These are phyloP conservation scores for Ceriops decandra DNA, from an alignment of 345 rosid genomes.

Conservation along the genomic window DNA sequence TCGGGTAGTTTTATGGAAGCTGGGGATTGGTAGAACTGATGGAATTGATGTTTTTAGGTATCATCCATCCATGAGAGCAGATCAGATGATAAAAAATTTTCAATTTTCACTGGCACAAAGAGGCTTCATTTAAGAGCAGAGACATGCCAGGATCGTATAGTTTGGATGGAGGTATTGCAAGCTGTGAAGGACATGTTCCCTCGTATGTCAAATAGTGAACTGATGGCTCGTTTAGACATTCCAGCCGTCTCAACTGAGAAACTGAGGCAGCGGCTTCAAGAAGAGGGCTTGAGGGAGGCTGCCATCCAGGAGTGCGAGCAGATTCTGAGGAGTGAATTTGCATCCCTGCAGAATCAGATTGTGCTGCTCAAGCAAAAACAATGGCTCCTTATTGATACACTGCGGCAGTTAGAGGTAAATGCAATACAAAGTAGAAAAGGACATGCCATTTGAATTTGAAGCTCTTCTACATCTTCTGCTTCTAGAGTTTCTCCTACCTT, in stretches of 20 bases:
- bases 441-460: slow-evolving; percentile 10
- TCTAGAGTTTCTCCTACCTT: slow-evolving; percentile 1
- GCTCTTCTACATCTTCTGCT: slow-evolving; percentile 1
- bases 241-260: slow-evolving; percentile 61
- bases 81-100: slow-evolving; percentile 68
- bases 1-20: not conserved
- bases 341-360: slow-evolving; percentile 52
- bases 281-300: slow-evolving; percentile 58
- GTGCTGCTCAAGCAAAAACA: slow-evolving; percentile 63
- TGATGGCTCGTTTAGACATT: slow-evolving; percentile 48
- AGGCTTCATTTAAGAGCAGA: slow-evolving; percentile 69
- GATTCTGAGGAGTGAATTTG: slow-evolving; percentile 62
- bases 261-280: slow-evolving; percentile 55
- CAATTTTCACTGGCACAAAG: slow-evolving; percentile 72
- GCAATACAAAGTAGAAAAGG: slow-evolving; percentile 5
- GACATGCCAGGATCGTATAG: slow-evolving; percentile 46
- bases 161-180: slow-evolving; percentile 69
- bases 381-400: slow-evolving; percentile 51
- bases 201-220: slow-evolving; percentile 61
- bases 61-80: slow-evolving; percentile 60
- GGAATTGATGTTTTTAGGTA: slow-evolving; percentile 30
- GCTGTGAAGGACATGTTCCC: slow-evolving; percentile 77
- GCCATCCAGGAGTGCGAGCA: slow-evolving; percentile 66
- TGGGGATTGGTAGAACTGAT: not conserved
- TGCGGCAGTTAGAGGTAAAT: slow-evolving; percentile 87